Base-by-base conservation (phyloP, 164 flowering plant species). In the Dillenia suffruticosa region DNA sequence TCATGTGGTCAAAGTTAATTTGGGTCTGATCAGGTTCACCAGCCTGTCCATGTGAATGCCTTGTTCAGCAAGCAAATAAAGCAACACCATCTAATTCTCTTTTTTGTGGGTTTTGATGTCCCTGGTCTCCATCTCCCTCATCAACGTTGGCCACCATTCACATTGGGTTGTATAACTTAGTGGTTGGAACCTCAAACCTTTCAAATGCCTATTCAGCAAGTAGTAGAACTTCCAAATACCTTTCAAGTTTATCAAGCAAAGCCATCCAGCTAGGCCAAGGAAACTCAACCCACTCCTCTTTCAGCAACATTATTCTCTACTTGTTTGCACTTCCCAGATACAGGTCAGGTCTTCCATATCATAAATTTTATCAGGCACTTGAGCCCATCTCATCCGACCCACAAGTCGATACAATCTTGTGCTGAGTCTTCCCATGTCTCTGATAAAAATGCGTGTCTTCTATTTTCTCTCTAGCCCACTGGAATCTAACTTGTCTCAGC, bases 391-490 rank as follows among this genome's bases (percentile, higher is more conserved):
- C 40, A 85, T 79, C 7, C 79, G 71, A 13, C 78, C 84, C 9
- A 95, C 26, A 92, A 76, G 74, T 92, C 97, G 67, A 95, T 84
- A 15, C 99, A 55, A 92, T 83, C 81, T 79, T 89, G 74, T 88
- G 92, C 74, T 75, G 82, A 13, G 88, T 76, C 82, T 84, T 86
- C 72, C 97, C 97, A 45, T 68, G 76, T 61, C 97, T 80, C 76
- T 77, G 61, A 72, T 89, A 90, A 71, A 85, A 88, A 45, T 92
- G 92, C 16, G 63, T 57, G 56, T 88, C 90, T 68, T 88, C 96
- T 92, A 92, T 78, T 56, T 85, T 78, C 75, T 95, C 96, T 9
- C 77, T 69, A 5, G 96, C 99, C 97, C 97, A 95, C 56, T 90
- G 92, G 72, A 89, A 92, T 72, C 94, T 79, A 8, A 92, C 72